These are phyloP conservation scores for Neofusicoccum ribis DNA, from an alignment of 2,329 filamentous ascomycete genomes.

Conservation along the genomic window DNA sequence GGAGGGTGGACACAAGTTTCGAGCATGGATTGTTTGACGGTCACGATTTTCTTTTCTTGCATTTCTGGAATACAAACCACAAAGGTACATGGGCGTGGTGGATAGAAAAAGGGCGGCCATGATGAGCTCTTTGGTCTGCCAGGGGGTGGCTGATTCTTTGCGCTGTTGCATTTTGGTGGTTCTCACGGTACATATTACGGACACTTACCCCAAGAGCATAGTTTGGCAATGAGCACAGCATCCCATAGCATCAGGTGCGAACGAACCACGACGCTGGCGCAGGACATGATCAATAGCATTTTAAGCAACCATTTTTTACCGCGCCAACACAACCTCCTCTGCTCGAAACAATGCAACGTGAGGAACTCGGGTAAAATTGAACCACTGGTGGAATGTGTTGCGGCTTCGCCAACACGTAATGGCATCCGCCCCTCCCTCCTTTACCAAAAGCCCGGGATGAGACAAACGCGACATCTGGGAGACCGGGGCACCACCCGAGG, in stretches of 20 bases:
- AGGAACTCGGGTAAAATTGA: not conserved
- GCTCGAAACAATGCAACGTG: not conserved
- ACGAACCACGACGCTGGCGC: not conserved
- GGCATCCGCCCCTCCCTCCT: no score
- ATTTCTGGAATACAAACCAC: not conserved
- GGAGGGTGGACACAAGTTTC: not conserved
- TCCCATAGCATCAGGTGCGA: slow-evolving; percentile 5
- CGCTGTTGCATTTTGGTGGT: not conserved
- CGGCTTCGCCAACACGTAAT: no score
- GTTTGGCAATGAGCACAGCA: not conserved
- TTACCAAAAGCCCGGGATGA: no score
- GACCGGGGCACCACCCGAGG: no score
- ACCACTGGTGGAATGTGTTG: no score
- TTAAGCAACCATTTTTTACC: not conserved
- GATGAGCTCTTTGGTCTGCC: not conserved
- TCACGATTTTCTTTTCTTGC: slow-evolving; percentile 10
- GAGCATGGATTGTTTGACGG: not conserved
- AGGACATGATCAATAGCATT: slow-evolving; percentile 12
- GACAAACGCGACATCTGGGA: no score
- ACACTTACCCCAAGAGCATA: not conserved
- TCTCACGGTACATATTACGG: slow-evolving; percentile 7
- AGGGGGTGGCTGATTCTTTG: slow-evolving; percentile 1
- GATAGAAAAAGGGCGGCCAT: slow-evolving; percentile 1
- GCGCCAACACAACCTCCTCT: not conserved
- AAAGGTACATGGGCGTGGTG: slow-evolving; percentile 2